These are phyloP conservation scores for Botrytis medusae DNA, from an alignment of 2,329 filamentous ascomycete species.

Conservation along the genomic window DNA sequence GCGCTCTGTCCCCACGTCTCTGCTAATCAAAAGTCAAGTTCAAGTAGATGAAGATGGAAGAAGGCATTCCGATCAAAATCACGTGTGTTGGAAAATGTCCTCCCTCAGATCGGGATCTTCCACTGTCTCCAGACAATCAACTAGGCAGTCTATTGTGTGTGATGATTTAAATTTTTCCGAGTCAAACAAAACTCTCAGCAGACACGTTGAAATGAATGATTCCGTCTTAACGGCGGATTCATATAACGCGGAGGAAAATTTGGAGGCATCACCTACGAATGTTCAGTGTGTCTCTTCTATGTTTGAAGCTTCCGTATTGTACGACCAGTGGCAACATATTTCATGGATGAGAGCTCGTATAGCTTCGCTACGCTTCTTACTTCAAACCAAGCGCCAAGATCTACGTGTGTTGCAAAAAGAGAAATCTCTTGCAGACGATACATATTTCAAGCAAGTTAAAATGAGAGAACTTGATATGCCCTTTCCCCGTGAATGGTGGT, in stretches of 20 bases:
- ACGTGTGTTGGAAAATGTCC: not conserved
- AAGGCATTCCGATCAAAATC: not conserved
- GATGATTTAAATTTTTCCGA: not conserved
- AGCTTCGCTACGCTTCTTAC: not conserved
- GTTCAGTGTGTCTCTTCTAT: not conserved
- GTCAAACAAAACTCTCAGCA: no score
- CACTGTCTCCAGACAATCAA: not conserved
- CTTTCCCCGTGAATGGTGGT: not conserved
- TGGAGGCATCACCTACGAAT: not conserved
- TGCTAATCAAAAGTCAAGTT: not conserved
- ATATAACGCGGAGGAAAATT: not conserved
- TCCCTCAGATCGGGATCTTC: not conserved
- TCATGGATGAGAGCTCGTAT: not conserved
- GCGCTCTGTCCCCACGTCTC: not conserved
- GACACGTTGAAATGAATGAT: not conserved
- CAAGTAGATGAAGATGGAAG: not conserved
- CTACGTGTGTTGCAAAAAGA: slow-evolving; percentile 17
- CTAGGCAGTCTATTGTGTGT: no score
- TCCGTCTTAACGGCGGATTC: not conserved
- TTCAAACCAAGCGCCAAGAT: not conserved
- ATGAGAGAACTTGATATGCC: not conserved
- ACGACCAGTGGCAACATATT: not conserved
- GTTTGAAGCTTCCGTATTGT: not conserved
- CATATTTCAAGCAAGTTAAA: slow-evolving; percentile 21
- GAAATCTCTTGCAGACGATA: slow-evolving; percentile 24